phyloP scores from a whole-genome alignment of 208 protist genomes.

The Porcisia hertigi region DNA sequence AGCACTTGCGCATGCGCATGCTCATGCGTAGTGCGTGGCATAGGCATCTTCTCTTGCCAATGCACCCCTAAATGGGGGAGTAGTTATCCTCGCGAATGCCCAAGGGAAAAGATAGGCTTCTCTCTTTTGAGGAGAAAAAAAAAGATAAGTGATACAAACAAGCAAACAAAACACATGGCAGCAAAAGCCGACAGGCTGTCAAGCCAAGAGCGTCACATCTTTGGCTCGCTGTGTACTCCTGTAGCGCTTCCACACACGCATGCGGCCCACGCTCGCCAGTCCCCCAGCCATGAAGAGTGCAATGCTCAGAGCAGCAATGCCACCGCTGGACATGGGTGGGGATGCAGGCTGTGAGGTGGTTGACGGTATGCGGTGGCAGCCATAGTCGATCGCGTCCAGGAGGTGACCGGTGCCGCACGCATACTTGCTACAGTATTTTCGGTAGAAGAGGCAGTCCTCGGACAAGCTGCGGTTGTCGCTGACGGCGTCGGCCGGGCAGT shows the following conservation, averaged over 20 bases:
- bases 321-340: conserved; percentile 20
- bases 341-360: not conserved
- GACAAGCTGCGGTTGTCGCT: conserved; percentile 17
- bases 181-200: not conserved
- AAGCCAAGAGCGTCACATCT: conserved; percentile 15
- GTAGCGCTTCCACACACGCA: conserved; percentile 21
- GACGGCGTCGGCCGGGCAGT: conserved; percentile 30
- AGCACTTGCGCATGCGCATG: not conserved
- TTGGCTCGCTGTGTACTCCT: conserved; percentile 6
- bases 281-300: conserved; percentile 25
- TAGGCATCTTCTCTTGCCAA: not conserved
- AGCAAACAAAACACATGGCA: not conserved
- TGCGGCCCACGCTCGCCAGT: conserved; percentile 9
- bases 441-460: conserved; percentile 42
- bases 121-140: not conserved
- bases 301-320: conserved; percentile 24
- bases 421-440: conserved; percentile 40
- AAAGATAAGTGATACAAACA: not conserved
- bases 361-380: conserved; percentile 30
- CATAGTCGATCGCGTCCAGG: conserved; percentile 35
- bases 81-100: too few species aligned
- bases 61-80: not conserved
- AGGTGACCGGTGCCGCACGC: conserved; percentile 47
- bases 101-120: not conserved
- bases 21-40: not conserved